These are phyloP conservation scores for Pisolithus orientalis DNA, from an alignment of 768 basidiomycete genomes.

Conservation along the genomic window DNA sequence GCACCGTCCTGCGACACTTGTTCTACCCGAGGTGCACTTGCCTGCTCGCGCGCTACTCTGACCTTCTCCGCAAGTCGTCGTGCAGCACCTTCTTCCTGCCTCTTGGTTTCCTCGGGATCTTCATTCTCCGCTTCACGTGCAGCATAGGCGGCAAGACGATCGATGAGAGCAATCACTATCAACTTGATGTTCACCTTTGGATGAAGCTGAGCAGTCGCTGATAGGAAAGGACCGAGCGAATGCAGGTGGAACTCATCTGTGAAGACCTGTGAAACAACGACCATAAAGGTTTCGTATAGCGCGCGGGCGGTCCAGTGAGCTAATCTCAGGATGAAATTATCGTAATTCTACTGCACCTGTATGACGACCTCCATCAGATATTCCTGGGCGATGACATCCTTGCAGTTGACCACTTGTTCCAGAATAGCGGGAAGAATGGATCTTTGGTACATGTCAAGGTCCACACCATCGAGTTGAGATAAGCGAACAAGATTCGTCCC, in stretches of 20 bases:
- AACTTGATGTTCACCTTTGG: conserved; percentile 98
- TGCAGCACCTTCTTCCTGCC: conserved; percentile 90
- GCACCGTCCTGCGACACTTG: conserved; percentile 14
- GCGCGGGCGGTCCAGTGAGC: too few species aligned
- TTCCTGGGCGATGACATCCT: conserved; percentile 98
- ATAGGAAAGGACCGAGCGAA: conserved; percentile 92
- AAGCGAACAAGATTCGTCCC: conserved; percentile 96
- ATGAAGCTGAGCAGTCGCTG: conserved; percentile 92
- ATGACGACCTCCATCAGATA: conserved; percentile 99
- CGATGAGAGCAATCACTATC: conserved; percentile 96
- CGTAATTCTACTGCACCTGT: conserved; percentile 50
- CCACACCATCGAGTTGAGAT: conserved; percentile 93
- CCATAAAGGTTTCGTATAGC: background rate
- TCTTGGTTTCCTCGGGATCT: conserved; percentile 89
- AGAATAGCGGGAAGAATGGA: conserved; percentile 87
- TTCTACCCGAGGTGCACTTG: conserved; percentile 42
- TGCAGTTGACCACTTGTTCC: conserved; percentile 97
- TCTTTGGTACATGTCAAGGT: conserved; percentile 83
- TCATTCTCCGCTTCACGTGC: conserved; percentile 97
- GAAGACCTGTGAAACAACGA: conserved; percentile 62
- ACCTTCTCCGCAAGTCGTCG: conserved; percentile 84
- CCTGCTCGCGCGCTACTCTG: conserved; percentile 60
- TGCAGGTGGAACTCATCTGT: conserved; percentile 98
- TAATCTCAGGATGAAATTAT: too few species aligned
- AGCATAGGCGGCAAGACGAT: conserved; percentile 91